Conservation (phyloP, 2,329 filamentous ascomycete genomes). For the Colletotrichum scovillei region DNA sequence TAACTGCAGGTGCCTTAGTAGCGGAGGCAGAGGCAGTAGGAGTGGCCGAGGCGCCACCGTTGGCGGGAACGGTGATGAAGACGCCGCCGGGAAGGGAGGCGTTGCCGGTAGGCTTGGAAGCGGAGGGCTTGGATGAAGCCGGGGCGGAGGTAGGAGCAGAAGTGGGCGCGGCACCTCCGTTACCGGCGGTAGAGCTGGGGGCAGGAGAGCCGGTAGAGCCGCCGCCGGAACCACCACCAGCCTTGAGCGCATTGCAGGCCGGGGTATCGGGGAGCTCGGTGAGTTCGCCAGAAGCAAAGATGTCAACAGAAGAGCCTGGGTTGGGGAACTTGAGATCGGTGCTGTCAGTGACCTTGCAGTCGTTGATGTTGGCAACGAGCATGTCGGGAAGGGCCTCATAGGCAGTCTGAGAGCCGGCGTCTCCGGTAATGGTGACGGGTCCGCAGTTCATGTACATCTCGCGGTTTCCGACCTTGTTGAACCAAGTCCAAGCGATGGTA, state of each 20-base stretch:
- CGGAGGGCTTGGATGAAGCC: slow-evolving; percentile 33
- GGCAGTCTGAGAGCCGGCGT: slow-evolving; percentile 59
- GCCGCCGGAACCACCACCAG: slow-evolving; percentile 8
- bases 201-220: background rate
- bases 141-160: slow-evolving; percentile 37
- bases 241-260: background rate
- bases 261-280: background rate
- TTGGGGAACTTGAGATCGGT: slow-evolving; percentile 75
- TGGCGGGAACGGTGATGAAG: slow-evolving; percentile 49
- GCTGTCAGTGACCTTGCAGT: slow-evolving; percentile 66
- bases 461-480: slow-evolving; percentile 91
- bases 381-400: slow-evolving; percentile 76
- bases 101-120: background rate
- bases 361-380: slow-evolving; percentile 71
- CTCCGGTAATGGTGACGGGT: slow-evolving; percentile 73
- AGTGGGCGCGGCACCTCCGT: slow-evolving; percentile 13
- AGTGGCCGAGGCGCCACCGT: slow-evolving; percentile 35
- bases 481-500: slow-evolving; percentile 92
- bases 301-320: slow-evolving; percentile 68
- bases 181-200: background rate
- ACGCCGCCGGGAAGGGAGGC: slow-evolving; percentile 49
- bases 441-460: slow-evolving; percentile 99
- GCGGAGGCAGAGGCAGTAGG: slow-evolving; percentile 33
- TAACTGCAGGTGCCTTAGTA: slow-evolving; percentile 31
- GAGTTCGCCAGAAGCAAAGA: slow-evolving; percentile 48